These are phyloP conservation scores for Linum usitatissimum DNA, from an alignment of 345 rosid species.

Conservation along the genomic window DNA sequence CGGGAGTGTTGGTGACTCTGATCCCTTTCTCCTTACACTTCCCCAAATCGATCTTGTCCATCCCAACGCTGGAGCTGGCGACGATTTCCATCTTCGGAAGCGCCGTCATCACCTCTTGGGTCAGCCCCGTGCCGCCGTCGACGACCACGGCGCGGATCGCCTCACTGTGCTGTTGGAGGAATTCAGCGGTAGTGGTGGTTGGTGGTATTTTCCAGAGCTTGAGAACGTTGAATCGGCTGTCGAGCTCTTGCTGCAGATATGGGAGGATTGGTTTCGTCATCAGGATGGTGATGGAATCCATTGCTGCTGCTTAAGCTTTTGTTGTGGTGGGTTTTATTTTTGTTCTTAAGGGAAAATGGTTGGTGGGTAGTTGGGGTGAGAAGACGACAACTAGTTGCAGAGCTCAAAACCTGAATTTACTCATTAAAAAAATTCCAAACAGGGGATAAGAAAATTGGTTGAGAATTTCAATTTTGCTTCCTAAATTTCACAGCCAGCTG, in stretches of 20 bases:
- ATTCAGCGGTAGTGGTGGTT: slow-evolving; percentile 26
- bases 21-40: slow-evolving; percentile 62
- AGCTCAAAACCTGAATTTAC: too few species aligned
- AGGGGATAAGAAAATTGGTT: too few species aligned
- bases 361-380: too few species aligned
- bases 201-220: slow-evolving; percentile 27
- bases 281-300: slow-evolving; percentile 68
- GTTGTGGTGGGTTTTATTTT: too few species aligned
- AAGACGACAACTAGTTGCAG: too few species aligned
- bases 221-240: slow-evolving; percentile 53
- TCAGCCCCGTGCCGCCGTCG: slow-evolving; percentile 39
- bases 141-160: slow-evolving; percentile 80
- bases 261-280: slow-evolving; percentile 42
- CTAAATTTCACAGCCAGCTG: too few species aligned
- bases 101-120: slow-evolving; percentile 24
- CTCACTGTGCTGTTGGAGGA: slow-evolving; percentile 27
- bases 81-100: slow-evolving; percentile 61
- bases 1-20: slow-evolving; percentile 78
- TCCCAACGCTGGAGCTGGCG: slow-evolving; percentile 64
- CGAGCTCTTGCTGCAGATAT: slow-evolving; percentile 58
- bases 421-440: too few species aligned
- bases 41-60: slow-evolving; percentile 69
- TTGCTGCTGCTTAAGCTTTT: slow-evolving; percentile 3
- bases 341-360: too few species aligned
- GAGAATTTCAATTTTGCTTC: too few species aligned